These are phyloP conservation scores for Triticum turgidum DNA, from an alignment of 176 grass and related monocot genomes.

Conservation along the genomic window DNA sequence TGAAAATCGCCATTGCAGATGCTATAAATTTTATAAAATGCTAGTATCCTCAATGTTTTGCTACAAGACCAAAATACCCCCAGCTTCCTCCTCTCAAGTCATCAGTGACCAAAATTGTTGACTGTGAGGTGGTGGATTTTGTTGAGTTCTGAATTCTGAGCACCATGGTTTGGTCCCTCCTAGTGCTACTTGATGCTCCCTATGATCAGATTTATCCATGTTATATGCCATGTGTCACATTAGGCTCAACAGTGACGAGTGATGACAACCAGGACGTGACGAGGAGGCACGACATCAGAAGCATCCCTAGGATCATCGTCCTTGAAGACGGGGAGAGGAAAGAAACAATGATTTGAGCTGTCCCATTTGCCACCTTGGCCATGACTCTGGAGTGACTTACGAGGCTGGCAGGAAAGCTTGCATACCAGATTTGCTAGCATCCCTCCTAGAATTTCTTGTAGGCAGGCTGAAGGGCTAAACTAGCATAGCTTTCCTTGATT, in stretches of 20 bases:
- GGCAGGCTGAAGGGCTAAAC: not conserved
- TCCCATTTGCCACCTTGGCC: not conserved
- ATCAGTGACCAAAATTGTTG: constrained; percentile 4
- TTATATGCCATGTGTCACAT: not conserved
- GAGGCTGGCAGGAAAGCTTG: not conserved
- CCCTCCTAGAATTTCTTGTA: not conserved
- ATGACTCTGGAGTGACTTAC: not conserved
- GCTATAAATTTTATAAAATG: not conserved
- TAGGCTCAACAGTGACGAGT: not conserved
- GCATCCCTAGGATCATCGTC: not conserved
- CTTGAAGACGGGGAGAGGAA: not conserved
- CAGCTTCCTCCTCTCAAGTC: not conserved
- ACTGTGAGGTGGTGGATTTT: not conserved
- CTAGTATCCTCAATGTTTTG: not conserved
- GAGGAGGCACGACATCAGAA: not conserved
- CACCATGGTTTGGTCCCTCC: not conserved
- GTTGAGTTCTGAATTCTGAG: constrained; percentile 9
- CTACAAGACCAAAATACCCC: not conserved
- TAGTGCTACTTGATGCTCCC: constrained; percentile 2
- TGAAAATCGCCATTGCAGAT: not conserved
- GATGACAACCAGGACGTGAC: not conserved
- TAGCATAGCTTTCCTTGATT: not conserved
- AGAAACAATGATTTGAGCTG: not conserved
- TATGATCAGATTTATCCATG: not conserved
- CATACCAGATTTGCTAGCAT: not conserved